phyloP scores from a whole-genome alignment of 2,329 filamentous ascomycete species.

The Aspergillus neoniger region DNA sequence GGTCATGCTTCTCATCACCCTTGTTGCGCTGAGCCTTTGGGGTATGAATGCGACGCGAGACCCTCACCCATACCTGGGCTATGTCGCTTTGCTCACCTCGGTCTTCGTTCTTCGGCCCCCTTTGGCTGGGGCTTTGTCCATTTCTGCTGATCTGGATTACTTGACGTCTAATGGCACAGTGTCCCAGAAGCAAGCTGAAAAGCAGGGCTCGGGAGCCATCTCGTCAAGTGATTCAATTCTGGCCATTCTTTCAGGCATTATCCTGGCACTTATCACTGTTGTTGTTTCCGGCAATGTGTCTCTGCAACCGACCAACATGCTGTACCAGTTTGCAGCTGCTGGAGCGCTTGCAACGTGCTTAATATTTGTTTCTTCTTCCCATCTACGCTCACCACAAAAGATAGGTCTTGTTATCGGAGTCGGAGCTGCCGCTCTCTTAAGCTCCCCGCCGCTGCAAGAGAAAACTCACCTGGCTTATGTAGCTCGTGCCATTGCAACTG shows the following conservation, averaged over 20 bases:
- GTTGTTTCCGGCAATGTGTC: slow-evolving; percentile 26
- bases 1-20: slow-evolving; percentile 26
- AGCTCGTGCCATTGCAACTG: slow-evolving; percentile 29
- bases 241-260: slow-evolving; percentile 30
- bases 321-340: slow-evolving; percentile 27
- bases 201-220: slow-evolving; percentile 10
- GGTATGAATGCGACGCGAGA: slow-evolving; percentile 36
- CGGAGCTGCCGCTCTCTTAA: slow-evolving; percentile 31
- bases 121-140: slow-evolving; percentile 29
- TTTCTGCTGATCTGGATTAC: slow-evolving; percentile 27
- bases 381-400: slow-evolving; percentile 34
- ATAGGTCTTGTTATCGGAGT: slow-evolving; percentile 33
- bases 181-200: slow-evolving; percentile 16
- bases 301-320: slow-evolving; percentile 25
- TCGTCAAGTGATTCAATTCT: slow-evolving; percentile 31
- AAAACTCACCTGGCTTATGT: slow-evolving; percentile 31
- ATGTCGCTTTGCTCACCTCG: slow-evolving; percentile 49
- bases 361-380: slow-evolving; percentile 24
- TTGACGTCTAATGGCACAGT: slow-evolving; percentile 3
- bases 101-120: slow-evolving; percentile 54
- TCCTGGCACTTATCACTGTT: slow-evolving; percentile 26
- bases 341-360: slow-evolving; percentile 32
- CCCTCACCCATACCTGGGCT: slow-evolving; percentile 47
- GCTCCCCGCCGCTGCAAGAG: slow-evolving; percentile 31
- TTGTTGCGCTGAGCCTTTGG: slow-evolving; percentile 29